A percentile compares a stretch with the other conserved stretches of the same genome.
Conservation (phyloP, 345 rosid species). For the Litchi chinensis region DNA sequence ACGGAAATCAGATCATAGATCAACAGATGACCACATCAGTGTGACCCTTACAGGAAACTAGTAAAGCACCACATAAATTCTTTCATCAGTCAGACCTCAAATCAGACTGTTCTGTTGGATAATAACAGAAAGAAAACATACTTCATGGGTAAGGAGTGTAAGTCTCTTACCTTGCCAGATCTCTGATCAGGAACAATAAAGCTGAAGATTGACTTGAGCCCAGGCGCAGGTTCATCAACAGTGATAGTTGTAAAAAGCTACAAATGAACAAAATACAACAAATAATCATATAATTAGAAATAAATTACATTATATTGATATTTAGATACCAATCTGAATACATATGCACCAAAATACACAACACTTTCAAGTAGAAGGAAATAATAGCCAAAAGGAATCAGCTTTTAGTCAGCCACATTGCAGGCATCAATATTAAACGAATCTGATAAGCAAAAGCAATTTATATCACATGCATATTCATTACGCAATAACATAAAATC, state of each 20-base stretch:
- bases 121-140: not conserved
- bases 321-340: not conserved
- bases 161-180: slow-evolving; percentile 75
- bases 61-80: not conserved
- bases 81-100: not conserved
- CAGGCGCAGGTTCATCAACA: slow-evolving; percentile 86
- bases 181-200: slow-evolving; percentile 88
- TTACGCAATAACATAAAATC: not conserved
- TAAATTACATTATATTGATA: not conserved
- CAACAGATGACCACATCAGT: not conserved
- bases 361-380: not conserved
- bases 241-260: slow-evolving; percentile 87
- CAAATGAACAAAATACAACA: slow-evolving; percentile 18
- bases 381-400: not conserved
- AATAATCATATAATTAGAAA: slow-evolving; percentile 4
- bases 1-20: slow-evolving; percentile 19
- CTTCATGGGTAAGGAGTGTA: not conserved
- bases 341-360: not conserved
- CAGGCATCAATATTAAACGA: not conserved
- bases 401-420: not conserved
- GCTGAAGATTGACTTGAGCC: slow-evolving; percentile 82
- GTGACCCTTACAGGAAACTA: not conserved
- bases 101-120: not conserved
- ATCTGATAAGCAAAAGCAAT: not conserved
- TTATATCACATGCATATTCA: not conserved